These are phyloP conservation scores for Skeletonema marinoi DNA, from an alignment of 108 stramenopile genomes.

Conservation along the genomic window DNA sequence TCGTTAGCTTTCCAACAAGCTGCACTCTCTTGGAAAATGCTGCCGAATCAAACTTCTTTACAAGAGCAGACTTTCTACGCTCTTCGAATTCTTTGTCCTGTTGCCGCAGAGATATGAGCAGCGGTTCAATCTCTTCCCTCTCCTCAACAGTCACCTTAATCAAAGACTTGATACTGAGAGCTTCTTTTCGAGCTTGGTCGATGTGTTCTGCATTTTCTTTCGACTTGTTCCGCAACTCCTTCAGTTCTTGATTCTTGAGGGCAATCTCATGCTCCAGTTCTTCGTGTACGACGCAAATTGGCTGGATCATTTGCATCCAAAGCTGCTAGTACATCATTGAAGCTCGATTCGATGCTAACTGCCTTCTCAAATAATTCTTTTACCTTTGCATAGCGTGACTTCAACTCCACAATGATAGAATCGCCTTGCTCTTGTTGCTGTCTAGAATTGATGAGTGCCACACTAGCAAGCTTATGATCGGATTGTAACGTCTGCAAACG, in stretches of 20 bases:
- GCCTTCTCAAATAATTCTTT: conserved; percentile 15
- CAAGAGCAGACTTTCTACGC: conserved; percentile 4
- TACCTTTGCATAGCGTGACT: conserved; percentile 8
- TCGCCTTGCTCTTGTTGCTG: background rate
- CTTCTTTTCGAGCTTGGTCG: background rate
- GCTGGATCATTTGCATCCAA: conserved; percentile 22
- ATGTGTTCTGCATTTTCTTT: conserved; percentile 2
- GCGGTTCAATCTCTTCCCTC: background rate
- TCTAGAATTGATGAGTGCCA: background rate
- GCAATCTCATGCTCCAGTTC: conserved; percentile 43
- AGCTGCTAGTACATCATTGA: conserved; percentile 20
- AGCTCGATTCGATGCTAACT: conserved; percentile 13
- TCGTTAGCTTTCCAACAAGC: conserved; percentile 5
- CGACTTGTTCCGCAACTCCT: conserved; percentile 9
- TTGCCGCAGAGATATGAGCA: background rate
- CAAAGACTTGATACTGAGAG: background rate
- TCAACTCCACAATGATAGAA: conserved; percentile 4
- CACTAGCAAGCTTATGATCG: background rate
- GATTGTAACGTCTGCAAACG: background rate
- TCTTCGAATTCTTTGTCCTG: conserved; percentile 17
- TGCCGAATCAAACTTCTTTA: conserved; percentile 5
- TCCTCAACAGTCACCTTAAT: background rate
- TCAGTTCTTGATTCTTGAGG: conserved; percentile 33
- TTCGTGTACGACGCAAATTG: conserved; percentile 23
- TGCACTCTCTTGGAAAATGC: conserved; percentile 14